Base-by-base conservation (phyloP, 1,139 yeast genomes). In the Geotrichum europaeum region DNA sequence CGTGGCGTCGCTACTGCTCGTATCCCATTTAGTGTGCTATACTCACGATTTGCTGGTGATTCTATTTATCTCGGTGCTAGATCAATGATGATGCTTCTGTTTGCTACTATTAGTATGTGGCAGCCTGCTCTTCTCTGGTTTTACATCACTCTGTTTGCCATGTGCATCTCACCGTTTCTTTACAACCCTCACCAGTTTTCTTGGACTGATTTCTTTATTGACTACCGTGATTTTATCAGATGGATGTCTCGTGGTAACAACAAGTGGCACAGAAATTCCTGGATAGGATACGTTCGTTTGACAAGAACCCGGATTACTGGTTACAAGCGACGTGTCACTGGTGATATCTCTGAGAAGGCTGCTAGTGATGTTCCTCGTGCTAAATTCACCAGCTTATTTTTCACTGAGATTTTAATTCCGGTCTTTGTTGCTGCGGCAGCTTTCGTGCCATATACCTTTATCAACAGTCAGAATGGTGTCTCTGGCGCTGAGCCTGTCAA, bases 1-100 rank as follows among this genome's bases (percentile, higher is more conserved):
- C 90, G 99, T 85, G 98, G 98, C 76, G 92, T 94, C 73, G 99
- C 99, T 50, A 94, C 98, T 66, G 92, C 98, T 22, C 90, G 99
- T 81, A 91, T 92, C 73, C 98, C 98, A 67, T 94, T 94, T 80
- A 87, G 96, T 53, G 94, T 92, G 62, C 80, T 94, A 74, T 94
- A 90, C 76, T 89, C 98, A 52, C 88, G 99, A 78, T 94, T 95
- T 78, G 98, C 98, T 64, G 96, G 92, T 68, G 91, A 97, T 53
- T 90, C 98, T 53, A 94, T 94, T 73, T 94, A 94, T 76, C 84
- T 91, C 84, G 99, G 99, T 75, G 90, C 96, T 34, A 87, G 98
- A 76, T 84, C 90, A 61, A 78, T 90, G 83, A 76, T 94, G 76
- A 88, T 92, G 86, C 82, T 94, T 72, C 77, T 94, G 69, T 94